A percentile compares a stretch with the other conserved stretches of the same genome.
These are phyloP conservation scores for Iodosphaeria phyllophila DNA, from an alignment of 2,329 filamentous ascomycete species.

Conservation along the genomic window DNA sequence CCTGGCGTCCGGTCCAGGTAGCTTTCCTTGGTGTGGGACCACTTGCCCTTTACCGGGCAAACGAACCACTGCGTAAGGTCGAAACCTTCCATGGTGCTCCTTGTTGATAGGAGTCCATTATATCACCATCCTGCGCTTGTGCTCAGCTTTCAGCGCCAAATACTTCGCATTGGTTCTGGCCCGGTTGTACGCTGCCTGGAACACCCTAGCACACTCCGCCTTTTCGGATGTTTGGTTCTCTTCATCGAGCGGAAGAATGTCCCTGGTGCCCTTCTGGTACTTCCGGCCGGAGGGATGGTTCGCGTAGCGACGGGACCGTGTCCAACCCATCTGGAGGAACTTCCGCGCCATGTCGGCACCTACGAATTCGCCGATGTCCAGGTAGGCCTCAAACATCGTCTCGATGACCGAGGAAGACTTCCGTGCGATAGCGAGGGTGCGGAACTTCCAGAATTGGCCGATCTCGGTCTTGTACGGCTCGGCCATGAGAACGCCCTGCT, in stretches of 20 bases:
- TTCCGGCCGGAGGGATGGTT: constrained; percentile 36
- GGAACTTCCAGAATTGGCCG: constrained; percentile 41
- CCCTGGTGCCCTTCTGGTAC: constrained; percentile 23
- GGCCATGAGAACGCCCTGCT: constrained; percentile 40
- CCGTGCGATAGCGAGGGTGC: constrained; percentile 28
- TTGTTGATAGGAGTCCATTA: too few relatives aligned
- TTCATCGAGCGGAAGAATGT: constrained; percentile 22
- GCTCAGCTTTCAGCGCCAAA: too few relatives aligned
- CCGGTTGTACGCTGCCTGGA: too few relatives aligned
- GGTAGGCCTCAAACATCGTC: constrained; percentile 30
- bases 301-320: constrained; percentile 37
- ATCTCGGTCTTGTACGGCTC: constrained; percentile 44
- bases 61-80: too few relatives aligned
- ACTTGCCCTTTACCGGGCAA: too few relatives aligned
- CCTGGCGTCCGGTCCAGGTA: too few relatives aligned
- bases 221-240: too few relatives aligned
- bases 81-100: too few relatives aligned
- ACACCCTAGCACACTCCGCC: too few relatives aligned
- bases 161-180: too few relatives aligned
- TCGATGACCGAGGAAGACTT: constrained; percentile 29
- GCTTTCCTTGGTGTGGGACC: too few relatives aligned
- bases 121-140: too few relatives aligned
- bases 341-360: constrained; percentile 47
- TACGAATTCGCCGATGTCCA: constrained; percentile 33
- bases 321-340: constrained; percentile 50